Evolutionary conservation across 1,284 basidiomycete genomes (phyloP).

Genomic region (Boletus nobilissimus): DNA sequence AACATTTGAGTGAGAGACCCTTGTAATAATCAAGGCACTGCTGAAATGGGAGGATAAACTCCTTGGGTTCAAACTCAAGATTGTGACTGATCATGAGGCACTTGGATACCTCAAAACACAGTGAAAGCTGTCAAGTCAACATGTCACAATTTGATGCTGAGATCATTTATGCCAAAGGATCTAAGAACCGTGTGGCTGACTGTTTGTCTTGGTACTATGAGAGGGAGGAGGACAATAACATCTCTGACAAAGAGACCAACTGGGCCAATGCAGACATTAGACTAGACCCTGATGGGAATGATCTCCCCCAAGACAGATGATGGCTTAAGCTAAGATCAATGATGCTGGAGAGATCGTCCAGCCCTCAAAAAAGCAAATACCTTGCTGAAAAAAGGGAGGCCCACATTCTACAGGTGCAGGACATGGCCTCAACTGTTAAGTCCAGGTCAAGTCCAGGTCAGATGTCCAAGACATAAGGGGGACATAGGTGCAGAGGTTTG

Average conservation of each 20-base stretch:
- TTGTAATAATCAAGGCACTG: not conserved
- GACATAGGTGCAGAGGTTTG: no score
- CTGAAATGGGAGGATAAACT: not conserved
- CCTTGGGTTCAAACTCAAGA: not conserved
- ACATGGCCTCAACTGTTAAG: no score
- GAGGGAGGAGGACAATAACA: no score
- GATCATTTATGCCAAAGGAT: not conserved
- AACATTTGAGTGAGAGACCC: not conserved
- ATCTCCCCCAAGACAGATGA: not conserved
- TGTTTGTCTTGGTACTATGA: not conserved
- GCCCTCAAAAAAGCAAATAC: not conserved
- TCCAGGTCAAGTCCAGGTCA: no score
- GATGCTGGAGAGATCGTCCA: not conserved
- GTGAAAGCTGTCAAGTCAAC: not conserved
- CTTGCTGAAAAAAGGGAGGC: not conserved
- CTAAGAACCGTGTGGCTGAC: not conserved
- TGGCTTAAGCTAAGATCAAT: not conserved
- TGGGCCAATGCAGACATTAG: not conserved
- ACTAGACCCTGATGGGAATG: not conserved
- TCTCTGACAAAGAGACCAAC: not conserved
- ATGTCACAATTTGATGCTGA: not conserved
- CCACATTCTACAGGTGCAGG: no score
- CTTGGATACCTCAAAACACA: not conserved
- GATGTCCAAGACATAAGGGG: no score
- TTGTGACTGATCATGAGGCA: not conserved